Conservation (phyloP, 208 protist genomes). For the Leishmania martiniquensis region DNA sequence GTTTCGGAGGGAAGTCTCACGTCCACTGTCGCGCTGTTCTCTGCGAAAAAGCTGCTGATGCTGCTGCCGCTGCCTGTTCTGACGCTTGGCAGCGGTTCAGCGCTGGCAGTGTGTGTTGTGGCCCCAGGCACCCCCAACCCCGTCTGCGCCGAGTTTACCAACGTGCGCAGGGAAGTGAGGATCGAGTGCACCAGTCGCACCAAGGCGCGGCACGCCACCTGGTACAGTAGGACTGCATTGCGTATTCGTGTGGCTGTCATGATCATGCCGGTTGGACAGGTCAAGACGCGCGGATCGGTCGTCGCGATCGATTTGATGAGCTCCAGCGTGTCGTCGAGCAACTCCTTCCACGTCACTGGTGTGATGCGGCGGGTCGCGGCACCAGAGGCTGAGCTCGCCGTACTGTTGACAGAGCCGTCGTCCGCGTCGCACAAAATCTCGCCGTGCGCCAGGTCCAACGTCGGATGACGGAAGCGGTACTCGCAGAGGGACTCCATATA, state of each 20-base stretch:
- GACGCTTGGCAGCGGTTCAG: not conserved
- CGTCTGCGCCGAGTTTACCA: slow-evolving; percentile 8
- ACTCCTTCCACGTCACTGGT: slow-evolving; percentile 20
- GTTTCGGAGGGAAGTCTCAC: slow-evolving; percentile 5
- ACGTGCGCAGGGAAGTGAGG: slow-evolving; percentile 12
- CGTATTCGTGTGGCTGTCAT: slow-evolving; percentile 9
- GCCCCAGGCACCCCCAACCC: slow-evolving; percentile 1
- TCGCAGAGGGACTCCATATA: slow-evolving; percentile 42
- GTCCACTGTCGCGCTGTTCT: not conserved
- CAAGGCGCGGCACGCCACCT: slow-evolving; percentile 22
- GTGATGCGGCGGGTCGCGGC: not conserved
- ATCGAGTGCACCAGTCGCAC: slow-evolving; percentile 22
- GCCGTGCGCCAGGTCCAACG: slow-evolving; percentile 25
- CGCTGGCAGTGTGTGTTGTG: too few species aligned
- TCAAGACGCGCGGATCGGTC: not conserved
- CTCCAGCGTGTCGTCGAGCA: slow-evolving; percentile 40
- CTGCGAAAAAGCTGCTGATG: not conserved
- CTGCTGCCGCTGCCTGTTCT: not conserved
- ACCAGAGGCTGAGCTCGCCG: not conserved
- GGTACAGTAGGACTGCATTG: slow-evolving; percentile 22
- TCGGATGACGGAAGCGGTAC: slow-evolving; percentile 36
- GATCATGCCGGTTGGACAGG: slow-evolving; percentile 2
- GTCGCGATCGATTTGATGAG: slow-evolving; percentile 34
- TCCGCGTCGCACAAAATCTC: slow-evolving; percentile 5
- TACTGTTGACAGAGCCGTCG: not conserved